A percentile compares a stretch with the other conserved stretches of the same genome.
These are phyloP conservation scores for Rubus parviflorus DNA, from an alignment of 306 rosid genomes.

Conservation along the genomic window DNA sequence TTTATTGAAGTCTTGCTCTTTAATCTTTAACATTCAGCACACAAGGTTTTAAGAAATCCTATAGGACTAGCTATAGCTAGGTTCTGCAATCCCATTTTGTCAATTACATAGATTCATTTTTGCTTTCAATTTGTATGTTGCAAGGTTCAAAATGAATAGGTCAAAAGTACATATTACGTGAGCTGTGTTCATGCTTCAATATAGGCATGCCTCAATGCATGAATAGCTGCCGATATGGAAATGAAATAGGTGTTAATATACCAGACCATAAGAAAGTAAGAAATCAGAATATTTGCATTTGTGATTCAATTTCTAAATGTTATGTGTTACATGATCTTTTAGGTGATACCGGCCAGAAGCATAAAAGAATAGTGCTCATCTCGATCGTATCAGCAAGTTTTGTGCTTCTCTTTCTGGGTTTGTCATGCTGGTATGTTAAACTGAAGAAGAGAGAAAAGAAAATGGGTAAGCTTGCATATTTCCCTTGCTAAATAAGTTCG, in stretches of 20 bases:
- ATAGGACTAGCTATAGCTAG: not conserved
- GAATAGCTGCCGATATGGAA: not conserved
- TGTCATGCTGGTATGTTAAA: not conserved
- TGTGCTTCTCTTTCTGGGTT: not conserved
- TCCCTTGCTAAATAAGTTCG: not conserved
- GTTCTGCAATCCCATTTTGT: not conserved
- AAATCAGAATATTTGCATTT: not conserved
- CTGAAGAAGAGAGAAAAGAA: slow-evolving; percentile 19
- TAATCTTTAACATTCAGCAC: not conserved
- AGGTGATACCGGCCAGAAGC: not conserved
- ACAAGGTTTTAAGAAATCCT: too few relatives aligned
- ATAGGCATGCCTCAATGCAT: not conserved
- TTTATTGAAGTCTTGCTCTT: not conserved
- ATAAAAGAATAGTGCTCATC: not conserved
- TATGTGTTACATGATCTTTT: not conserved
- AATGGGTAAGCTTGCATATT: slow-evolving; percentile 19
- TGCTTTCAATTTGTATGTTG: not conserved
- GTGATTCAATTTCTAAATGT: not conserved
- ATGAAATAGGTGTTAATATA: not conserved
- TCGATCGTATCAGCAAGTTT: slow-evolving; percentile 4
- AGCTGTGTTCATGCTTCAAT: not conserved
- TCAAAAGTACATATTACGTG: not conserved
- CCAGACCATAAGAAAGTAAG: not conserved
- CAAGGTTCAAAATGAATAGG: not conserved
- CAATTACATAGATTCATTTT: not conserved